A percentile compares a stretch with the other conserved stretches of the same genome.
phyloP scores from a whole-genome alignment of 2,329 filamentous ascomycete genomes.

The Epichloe amarillans region DNA sequence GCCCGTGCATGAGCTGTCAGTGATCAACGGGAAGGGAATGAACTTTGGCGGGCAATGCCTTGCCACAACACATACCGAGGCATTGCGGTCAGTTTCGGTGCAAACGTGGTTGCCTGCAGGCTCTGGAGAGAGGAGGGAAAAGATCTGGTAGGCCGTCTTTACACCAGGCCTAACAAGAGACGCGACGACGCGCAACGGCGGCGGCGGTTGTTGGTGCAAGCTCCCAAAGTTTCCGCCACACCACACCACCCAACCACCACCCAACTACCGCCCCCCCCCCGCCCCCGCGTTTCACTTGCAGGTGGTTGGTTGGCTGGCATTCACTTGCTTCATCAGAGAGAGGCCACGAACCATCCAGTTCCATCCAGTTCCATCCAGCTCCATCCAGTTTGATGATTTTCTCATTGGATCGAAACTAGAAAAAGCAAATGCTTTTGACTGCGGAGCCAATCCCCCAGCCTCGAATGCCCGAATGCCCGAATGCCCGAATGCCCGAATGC shows the following conservation, averaged over 20 bases:
- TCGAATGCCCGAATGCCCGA: too few species aligned
- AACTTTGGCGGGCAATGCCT: background rate
- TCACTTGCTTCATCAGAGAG: too few species aligned
- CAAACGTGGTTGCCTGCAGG: background rate
- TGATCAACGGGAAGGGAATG: conserved; percentile 1
- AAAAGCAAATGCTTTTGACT: too few species aligned
- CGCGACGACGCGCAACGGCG: conserved; percentile 4
- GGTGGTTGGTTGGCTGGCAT: background rate
- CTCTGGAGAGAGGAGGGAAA: background rate
- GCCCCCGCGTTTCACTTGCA: conserved; percentile 7
- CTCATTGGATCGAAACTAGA: too few species aligned
- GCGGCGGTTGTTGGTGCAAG: background rate
- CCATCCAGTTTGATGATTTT: too few species aligned
- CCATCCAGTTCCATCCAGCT: too few species aligned
- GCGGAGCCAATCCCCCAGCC: too few species aligned
- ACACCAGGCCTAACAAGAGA: background rate
- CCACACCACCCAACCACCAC: too few species aligned
- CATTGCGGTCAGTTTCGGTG: conserved; percentile 10
- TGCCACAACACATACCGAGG: conserved; percentile 11
- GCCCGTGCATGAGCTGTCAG: background rate
- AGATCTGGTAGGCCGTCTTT: background rate
- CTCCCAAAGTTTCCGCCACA: background rate
- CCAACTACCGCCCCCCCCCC: too few species aligned
- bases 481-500: too few species aligned
- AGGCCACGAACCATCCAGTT: too few species aligned